These are phyloP conservation scores for Lolium rigidum DNA, from an alignment of 176 grass and related monocot species.

Conservation along the genomic window DNA sequence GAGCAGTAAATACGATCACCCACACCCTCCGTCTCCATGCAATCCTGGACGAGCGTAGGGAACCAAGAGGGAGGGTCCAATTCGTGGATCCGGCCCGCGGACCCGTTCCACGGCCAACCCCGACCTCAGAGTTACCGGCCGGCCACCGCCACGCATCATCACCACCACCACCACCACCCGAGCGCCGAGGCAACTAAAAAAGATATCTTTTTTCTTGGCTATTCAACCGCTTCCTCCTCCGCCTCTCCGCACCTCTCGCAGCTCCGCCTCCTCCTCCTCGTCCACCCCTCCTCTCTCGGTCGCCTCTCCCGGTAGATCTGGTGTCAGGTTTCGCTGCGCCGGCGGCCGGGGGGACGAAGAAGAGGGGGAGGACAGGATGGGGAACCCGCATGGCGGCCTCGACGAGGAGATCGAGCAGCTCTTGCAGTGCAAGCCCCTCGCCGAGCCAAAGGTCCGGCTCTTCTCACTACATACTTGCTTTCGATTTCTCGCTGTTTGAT, in stretches of 20 bases:
- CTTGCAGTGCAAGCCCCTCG: conserved; percentile 70
- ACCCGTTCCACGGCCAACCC: conserved; percentile 23
- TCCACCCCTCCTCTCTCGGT: background rate
- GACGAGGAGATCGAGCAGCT: conserved; percentile 76
- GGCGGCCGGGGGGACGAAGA: background rate
- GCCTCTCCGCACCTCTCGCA: conserved; percentile 16
- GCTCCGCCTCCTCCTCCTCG: conserved; percentile 33
- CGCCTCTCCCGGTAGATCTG: conserved; percentile 29
- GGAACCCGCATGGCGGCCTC: conserved; percentile 51
- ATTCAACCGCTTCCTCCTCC: conserved; percentile 1
- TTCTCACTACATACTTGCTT: background rate
- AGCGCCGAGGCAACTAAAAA: conserved; percentile 21
- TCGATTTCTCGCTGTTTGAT: background rate
- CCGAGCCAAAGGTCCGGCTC: conserved; percentile 59
- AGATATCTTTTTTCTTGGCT: background rate
- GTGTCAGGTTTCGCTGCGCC: conserved; percentile 42
- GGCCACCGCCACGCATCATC: conserved; percentile 29
- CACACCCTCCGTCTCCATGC: too few relatives aligned
- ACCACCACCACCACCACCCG: conserved; percentile 21
- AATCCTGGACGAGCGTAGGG: background rate
- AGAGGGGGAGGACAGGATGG: conserved; percentile 29
- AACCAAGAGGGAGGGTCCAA: background rate
- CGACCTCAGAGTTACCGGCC: conserved; percentile 15
- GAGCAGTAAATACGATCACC: too few relatives aligned
- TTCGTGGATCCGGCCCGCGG: background rate